A percentile compares a stretch with the other conserved stretches of the same genome.
Evolutionary conservation across 2,329 filamentous ascomycete species (phyloP).

Genomic region (Scedosporium apiospermum): DNA sequence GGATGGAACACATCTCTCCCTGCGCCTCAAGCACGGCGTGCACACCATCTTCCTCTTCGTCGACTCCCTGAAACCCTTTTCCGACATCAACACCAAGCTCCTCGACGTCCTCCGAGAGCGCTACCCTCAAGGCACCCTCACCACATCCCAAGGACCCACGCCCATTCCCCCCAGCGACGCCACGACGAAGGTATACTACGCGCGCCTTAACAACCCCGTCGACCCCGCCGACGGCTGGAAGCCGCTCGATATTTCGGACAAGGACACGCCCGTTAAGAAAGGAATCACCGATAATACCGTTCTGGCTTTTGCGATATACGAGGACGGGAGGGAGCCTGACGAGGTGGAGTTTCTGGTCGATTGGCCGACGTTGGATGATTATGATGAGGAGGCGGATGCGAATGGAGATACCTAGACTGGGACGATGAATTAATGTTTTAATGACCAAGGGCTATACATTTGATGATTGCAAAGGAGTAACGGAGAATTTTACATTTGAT

Average conservation of each 20-base stretch:
- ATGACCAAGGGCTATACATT: not conserved
- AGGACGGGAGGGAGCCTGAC: constrained; percentile 26
- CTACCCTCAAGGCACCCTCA: constrained; percentile 41
- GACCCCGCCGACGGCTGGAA: constrained; percentile 42
- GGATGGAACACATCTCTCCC: constrained; percentile 46
- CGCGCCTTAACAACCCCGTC: constrained; percentile 29
- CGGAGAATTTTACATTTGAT: not conserved
- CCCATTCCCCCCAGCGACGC: constrained; percentile 22
- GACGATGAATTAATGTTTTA: not conserved
- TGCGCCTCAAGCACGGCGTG: constrained; percentile 64
- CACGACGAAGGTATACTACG: constrained; percentile 35
- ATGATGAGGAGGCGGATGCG: constrained; percentile 15
- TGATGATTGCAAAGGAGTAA: not conserved
- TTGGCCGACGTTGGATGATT: constrained; percentile 33
- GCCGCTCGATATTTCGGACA: constrained; percentile 27
- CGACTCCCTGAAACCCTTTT: constrained; percentile 46
- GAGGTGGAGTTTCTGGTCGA: constrained; percentile 35
- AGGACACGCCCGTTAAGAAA: constrained; percentile 29
- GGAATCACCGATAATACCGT: constrained; percentile 36
- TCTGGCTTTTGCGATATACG: constrained; percentile 38
- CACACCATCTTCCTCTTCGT: constrained; percentile 63
- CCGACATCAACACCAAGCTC: constrained; percentile 47
- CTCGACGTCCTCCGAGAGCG: constrained; percentile 46
- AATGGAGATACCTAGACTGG: not conserved
- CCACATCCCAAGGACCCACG: constrained; percentile 23